Evolutionary conservation across 176 grass and related monocot genomes (phyloP).

Genomic region (Cenchrus americanus): DNA sequence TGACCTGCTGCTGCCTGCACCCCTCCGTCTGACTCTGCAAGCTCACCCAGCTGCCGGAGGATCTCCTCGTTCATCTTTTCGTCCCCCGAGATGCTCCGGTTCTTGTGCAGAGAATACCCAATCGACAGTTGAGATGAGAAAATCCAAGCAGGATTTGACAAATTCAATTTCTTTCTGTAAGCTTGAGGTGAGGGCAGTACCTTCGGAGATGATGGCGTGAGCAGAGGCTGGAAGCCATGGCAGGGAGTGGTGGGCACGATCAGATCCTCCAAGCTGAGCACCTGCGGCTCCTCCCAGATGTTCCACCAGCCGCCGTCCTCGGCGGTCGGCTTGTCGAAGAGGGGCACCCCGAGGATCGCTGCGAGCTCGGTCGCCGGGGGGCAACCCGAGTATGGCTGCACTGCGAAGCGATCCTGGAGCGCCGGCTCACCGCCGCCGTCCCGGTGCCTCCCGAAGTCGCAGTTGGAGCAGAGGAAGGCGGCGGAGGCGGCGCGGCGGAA

Average conservation of each 20-base stretch:
- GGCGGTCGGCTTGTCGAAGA: conserved; percentile 50
- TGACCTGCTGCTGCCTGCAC: conserved; percentile 21
- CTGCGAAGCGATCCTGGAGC: conserved; percentile 42
- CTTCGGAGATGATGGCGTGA: conserved; percentile 66
- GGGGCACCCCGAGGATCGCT: conserved; percentile 44
- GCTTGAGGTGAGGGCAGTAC: conserved; percentile 39
- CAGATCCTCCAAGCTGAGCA: conserved; percentile 83
- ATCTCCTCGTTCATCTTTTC: conserved; percentile 65
- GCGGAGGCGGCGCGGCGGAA: conserved; percentile 49
- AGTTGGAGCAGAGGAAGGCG: conserved; percentile 82
- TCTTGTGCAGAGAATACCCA: conserved; percentile 29
- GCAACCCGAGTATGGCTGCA: conserved; percentile 46
- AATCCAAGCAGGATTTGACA: not conserved
- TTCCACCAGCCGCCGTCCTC: conserved; percentile 32
- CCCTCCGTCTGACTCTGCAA: conserved; percentile 50
- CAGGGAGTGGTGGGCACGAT: conserved; percentile 80
- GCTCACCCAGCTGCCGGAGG: conserved; percentile 64
- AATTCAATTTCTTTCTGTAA: not conserved
- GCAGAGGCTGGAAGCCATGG: conserved; percentile 88
- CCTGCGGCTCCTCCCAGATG: conserved; percentile 69
- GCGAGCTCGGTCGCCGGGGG: conserved; percentile 57
- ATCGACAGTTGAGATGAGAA: not conserved
- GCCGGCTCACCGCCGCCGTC: conserved; percentile 36
- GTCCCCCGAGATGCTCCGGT: conserved; percentile 51
- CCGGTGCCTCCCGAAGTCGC: conserved; percentile 69